phyloP scores from a whole-genome alignment of 1,139 yeast species.

The Kodamaea ohmeri region DNA sequence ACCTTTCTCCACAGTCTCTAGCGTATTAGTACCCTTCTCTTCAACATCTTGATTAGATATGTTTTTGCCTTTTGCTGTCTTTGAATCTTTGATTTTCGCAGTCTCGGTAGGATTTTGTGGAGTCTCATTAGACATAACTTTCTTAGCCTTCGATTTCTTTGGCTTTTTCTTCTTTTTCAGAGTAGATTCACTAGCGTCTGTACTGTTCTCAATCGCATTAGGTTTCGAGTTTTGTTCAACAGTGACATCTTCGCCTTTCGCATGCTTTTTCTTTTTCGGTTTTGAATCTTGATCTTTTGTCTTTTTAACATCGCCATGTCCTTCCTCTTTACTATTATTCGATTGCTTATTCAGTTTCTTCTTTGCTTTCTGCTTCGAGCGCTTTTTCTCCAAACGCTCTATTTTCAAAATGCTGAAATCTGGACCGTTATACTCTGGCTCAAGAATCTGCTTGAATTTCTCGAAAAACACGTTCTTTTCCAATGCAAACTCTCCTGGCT shows the following conservation, averaged over 20 bases:
- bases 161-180: conserved; percentile 2
- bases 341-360: conserved; percentile 1
- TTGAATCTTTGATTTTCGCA: conserved; percentile 1
- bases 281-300: neutral
- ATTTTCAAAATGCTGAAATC: conserved; percentile 12
- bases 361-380: conserved; percentile 4
- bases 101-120: neutral
- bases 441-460: conserved; percentile 16
- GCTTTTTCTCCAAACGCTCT: conserved; percentile 12
- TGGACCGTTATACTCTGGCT: conserved; percentile 15
- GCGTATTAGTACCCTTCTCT: too few species aligned
- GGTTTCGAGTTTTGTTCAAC: neutral
- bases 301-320: conserved; percentile 1
- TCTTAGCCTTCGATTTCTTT: neutral
- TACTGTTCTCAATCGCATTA: too few species aligned
- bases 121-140: neutral
- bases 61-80: conserved; percentile 3
- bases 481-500: neutral
- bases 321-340: neutral
- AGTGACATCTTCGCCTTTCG: neutral
- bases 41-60: conserved; percentile 4
- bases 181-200: neutral
- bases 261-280: neutral
- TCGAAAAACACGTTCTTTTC: conserved; percentile 14
- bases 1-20: too few species aligned